Base-by-base conservation (phyloP, 2,329 filamentous ascomycete genomes). In the Xylariaceae sp. region DNA sequence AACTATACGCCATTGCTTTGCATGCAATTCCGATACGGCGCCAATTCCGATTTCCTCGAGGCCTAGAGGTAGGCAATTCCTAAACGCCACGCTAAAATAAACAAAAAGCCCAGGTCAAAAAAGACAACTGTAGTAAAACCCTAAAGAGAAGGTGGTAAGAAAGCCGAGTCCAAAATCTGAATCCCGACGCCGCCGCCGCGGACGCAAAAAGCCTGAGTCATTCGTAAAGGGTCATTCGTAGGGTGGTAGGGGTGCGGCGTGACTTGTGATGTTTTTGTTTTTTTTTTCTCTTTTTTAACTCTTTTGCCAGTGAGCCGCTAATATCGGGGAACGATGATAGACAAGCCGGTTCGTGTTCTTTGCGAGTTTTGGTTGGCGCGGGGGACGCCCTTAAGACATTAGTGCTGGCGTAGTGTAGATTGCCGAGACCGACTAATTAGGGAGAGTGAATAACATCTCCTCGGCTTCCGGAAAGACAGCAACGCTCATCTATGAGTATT, bases 61-160 rank as follows among this genome's bases (percentile, higher is more conserved):
- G 44, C 49, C 52, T 5, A 37, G 53, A 49, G 49, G 39, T 49
- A 42, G 37, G 37, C 55, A 49, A 54, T 44, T 53, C 17, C 58
- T 17, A 11, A 23, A 59, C 61, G 61, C 61, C 61, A 50, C 56
- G 61, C 61, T 63, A 17, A 15, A 45, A 45, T 51, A 51, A 2
- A 37, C 17, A 18, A n/a, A 34, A 13, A 11, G 11, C 49, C 6
- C 51, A 18, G 13, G 23, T 44, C 30, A 51, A n/a, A n/a, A 42
- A 18, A 30, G 11, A 18, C 9, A 45, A 54, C 23, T 30, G 23
- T 30, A 30, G 23, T 30, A 30, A 30, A 30, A 30, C 23, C 23
- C 23, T 30, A 30, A 30, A 30, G 23, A 30, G 23, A 30, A 30
- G 23, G 23, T 30, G 23, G 23, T 30, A 30, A 30, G 23, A 13